phyloP scores from a whole-genome alignment of 2,329 filamentous ascomycete genomes.

The Aureobasidium sp. region DNA sequence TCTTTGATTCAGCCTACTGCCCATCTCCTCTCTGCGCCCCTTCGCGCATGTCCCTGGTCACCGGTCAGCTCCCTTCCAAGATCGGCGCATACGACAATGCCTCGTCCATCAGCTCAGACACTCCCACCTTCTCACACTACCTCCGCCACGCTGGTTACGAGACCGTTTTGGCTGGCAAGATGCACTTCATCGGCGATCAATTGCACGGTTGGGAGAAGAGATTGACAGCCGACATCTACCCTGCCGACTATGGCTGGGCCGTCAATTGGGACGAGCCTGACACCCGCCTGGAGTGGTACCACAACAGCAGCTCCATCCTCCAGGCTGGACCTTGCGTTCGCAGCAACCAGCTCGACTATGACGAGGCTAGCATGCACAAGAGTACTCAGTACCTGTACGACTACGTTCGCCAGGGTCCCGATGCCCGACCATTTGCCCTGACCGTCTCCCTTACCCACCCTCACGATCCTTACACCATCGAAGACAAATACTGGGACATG shows the following conservation, averaged over 20 bases:
- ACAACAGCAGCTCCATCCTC: conserved; percentile 88
- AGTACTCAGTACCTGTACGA: conserved; percentile 86
- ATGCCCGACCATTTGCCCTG: conserved; percentile 72
- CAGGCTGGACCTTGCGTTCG: conserved; percentile 83
- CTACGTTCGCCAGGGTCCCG: conserved; percentile 71
- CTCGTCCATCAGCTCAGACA: conserved; percentile 71
- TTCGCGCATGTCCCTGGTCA: conserved; percentile 91
- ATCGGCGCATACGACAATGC: conserved; percentile 92
- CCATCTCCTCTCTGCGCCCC: conserved; percentile 88
- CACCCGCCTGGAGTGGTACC: conserved; percentile 84
- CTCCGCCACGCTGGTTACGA: conserved; percentile 79
- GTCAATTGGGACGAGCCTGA: conserved; percentile 92
- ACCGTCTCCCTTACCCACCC: conserved; percentile 92
- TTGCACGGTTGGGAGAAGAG: conserved; percentile 89
- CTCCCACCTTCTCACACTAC: conserved; percentile 90
- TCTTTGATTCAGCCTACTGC: conserved; percentile 92
- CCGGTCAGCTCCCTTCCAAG: conserved; percentile 81
- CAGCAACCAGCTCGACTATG: conserved; percentile 92
- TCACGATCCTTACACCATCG: conserved; percentile 92
- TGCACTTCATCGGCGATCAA: conserved; percentile 96
- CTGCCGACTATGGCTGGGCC: conserved; percentile 87
- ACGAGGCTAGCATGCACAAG: conserved; percentile 92
- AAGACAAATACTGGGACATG: conserved; percentile 85
- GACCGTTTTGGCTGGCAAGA: conserved; percentile 86
- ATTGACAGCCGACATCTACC: conserved; percentile 92